Percentiles rank a stretch among this genome's conserved stretches.
Conservation (phyloP, 2,329 filamentous ascomycete species). For the Fusarium redolens region DNA sequence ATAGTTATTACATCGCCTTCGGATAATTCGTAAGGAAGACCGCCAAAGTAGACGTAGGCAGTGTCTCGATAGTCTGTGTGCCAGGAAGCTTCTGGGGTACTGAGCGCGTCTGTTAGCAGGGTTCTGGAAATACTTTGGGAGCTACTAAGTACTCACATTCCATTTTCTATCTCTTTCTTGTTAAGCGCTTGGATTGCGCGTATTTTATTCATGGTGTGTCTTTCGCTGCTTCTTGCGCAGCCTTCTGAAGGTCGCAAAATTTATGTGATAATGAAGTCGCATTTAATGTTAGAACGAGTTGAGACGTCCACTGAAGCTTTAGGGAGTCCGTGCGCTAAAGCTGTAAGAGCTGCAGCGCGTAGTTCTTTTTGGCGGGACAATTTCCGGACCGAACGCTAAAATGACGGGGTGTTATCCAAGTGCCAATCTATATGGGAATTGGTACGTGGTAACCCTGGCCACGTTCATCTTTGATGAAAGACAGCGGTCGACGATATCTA, state of each 20-base stretch:
- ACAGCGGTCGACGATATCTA: slow-evolving; percentile 39
- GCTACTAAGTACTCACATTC: slow-evolving; percentile 68
- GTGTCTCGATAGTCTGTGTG: slow-evolving; percentile 98
- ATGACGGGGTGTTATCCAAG: slow-evolving; percentile 22
- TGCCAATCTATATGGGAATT: slow-evolving; percentile 20
- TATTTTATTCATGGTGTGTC: slow-evolving; percentile 85
- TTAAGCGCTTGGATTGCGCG: slow-evolving; percentile 93
- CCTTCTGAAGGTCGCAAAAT: neutral
- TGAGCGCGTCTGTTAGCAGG: slow-evolving; percentile 51
- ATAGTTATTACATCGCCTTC: slow-evolving; percentile 97
- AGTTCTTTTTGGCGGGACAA: slow-evolving; percentile 47
- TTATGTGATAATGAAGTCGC: slow-evolving; percentile 13
- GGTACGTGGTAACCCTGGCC: slow-evolving; percentile 40
- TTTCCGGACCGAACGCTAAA: slow-evolving; percentile 50
- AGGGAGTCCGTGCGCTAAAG: slow-evolving; percentile 28
- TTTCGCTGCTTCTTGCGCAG: neutral
- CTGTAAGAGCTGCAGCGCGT: slow-evolving; percentile 25
- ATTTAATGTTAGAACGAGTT: slow-evolving; percentile 26
- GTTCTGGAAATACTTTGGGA: neutral
- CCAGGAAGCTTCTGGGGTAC: slow-evolving; percentile 89
- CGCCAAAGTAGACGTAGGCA: slow-evolving; percentile 95
- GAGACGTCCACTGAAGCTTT: slow-evolving; percentile 28
- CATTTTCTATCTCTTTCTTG: slow-evolving; percentile 91
- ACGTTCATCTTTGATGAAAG: slow-evolving; percentile 42
- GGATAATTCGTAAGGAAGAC: slow-evolving; percentile 89